Percentiles rank a stretch among this genome's conserved stretches.
These are phyloP conservation scores for Iris pallida DNA, from an alignment of 116 monocot genomes.

Conservation along the genomic window DNA sequence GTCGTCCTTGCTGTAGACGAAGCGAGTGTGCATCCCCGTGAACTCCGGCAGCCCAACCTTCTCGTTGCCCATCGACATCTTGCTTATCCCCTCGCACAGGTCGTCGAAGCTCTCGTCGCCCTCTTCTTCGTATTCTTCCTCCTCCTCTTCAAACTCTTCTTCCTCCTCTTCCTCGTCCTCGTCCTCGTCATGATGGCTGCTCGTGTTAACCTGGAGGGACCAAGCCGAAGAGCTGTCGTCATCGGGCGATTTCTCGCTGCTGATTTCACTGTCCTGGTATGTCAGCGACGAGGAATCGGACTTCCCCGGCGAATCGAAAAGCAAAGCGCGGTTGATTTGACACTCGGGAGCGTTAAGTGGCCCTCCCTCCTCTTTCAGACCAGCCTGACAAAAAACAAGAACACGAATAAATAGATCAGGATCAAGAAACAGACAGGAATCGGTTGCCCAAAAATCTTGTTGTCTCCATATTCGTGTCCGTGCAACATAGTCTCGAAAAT, in stretches of 20 bases:
- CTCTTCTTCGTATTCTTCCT: not conserved
- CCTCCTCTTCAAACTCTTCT: constrained; percentile 9
- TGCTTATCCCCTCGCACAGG: too few species aligned
- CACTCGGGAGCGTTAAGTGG: constrained; percentile 7
- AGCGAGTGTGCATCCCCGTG: too few species aligned
- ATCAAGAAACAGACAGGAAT: too few species aligned
- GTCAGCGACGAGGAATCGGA: constrained; percentile 9
- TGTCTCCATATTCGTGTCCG: too few species aligned
- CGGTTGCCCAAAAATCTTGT: too few species aligned
- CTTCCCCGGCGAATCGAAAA: constrained; percentile 68
- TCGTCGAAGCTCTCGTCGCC: too few species aligned
- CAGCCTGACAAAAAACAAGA: not conserved
- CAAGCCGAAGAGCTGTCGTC: constrained; percentile 44
- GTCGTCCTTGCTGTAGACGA: too few species aligned
- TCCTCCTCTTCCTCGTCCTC: too few species aligned
- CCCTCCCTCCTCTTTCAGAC: constrained; percentile 1
- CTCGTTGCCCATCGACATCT: too few species aligned
- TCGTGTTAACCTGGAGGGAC: constrained; percentile 55
- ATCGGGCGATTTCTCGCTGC: not conserved
- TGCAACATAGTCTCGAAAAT: too few species aligned
- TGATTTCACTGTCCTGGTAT: constrained; percentile 26
- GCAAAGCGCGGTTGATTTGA: constrained; percentile 52
- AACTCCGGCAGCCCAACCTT: too few species aligned
- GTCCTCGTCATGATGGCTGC: constrained; percentile 17
- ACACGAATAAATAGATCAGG: too few species aligned